Evolutionary conservation across 2,329 filamentous ascomycete species (phyloP), one percentile per base, ranked within the genome.

Genomic region (Dactylellina parvicollis): DNA sequence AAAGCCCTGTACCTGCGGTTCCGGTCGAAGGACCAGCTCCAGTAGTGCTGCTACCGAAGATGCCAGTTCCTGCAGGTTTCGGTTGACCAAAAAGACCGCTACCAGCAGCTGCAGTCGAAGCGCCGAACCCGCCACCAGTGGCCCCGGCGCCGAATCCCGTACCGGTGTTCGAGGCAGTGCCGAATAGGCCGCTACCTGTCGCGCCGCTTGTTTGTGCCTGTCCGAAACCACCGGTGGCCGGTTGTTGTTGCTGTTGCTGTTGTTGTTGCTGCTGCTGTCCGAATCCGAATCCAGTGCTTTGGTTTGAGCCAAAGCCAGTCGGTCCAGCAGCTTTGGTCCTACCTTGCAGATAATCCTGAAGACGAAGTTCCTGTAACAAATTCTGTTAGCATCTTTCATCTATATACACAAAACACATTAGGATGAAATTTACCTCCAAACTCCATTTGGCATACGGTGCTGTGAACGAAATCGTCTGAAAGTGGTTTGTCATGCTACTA

Each of bases 341-440:
- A 55, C 93, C 93, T 80, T 93, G 90, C 70, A 89, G 87, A 80
- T 99, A 99, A 81, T 99, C 95, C 47, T 88, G 92, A 74, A 96
- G 81, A 78, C 91, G 86, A 60, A 95, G 82, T 80, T 95, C 90
- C 78, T 91, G 57, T 9, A 42, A 46, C 4, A 40, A 24, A 22
- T 34, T 26, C 30, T 32, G 12, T 5, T 38, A 14, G 34, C 16
- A 5, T 38, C 12, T n/a, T n/a, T n/a, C n/a, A n/a, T n/a, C n/a
- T n/a, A n/a, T n/a, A n/a, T n/a, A n/a, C n/a, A n/a, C n/a, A n/a
- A n/a, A n/a, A n/a, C n/a, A n/a, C n/a, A n/a, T n/a, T n/a, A n/a
- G 34, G 28, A 1, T 14, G 10, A 12, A 47, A 76, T 76, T 66
- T 77, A 80, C 83, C 79, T 90, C 95, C n/a, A 91, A 87, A 8